phyloP scores from a whole-genome alignment of 768 basidiomycete genomes.

The Neoboletus brunneissimus region DNA sequence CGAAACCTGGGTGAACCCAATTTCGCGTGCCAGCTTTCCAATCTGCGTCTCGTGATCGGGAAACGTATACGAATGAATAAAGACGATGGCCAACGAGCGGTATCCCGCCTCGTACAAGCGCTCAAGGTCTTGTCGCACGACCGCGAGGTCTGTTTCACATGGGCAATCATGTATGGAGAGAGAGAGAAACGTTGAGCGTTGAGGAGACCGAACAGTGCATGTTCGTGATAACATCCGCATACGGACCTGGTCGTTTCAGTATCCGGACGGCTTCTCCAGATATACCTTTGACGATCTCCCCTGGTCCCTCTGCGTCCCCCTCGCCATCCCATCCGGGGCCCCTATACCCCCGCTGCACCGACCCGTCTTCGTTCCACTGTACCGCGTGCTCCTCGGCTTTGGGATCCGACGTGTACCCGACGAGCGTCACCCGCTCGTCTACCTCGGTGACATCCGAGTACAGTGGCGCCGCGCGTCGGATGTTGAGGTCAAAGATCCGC shows the following conservation, averaged over 20 bases:
- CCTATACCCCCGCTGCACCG: slow-evolving; percentile 61
- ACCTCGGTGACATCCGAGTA: slow-evolving; percentile 66
- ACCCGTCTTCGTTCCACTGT: slow-evolving; percentile 71
- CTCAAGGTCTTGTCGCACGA: slow-evolving; percentile 60
- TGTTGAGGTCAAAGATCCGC: slow-evolving; percentile 91
- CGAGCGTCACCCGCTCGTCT: slow-evolving; percentile 92
- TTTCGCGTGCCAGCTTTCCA: slow-evolving; percentile 65
- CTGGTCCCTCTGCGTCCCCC: slow-evolving; percentile 73
- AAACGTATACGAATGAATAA: slow-evolving; percentile 91
- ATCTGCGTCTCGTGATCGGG: slow-evolving; percentile 80
- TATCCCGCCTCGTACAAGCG: slow-evolving; percentile 78
- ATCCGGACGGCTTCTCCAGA: slow-evolving; percentile 90
- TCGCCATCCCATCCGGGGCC: slow-evolving; percentile 75
- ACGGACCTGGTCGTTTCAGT: slow-evolving; percentile 61
- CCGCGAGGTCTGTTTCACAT: slow-evolving; percentile 43
- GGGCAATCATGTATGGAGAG: not conserved
- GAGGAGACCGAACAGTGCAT: not conserved
- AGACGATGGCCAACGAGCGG: slow-evolving; percentile 82
- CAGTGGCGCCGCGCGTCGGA: slow-evolving; percentile 70
- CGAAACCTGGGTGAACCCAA: slow-evolving; percentile 91
- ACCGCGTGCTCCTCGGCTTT: slow-evolving; percentile 71
- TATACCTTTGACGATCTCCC: slow-evolving; percentile 75
- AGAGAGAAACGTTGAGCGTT: not conserved
- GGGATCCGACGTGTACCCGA: slow-evolving; percentile 91
- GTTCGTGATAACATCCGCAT: not conserved